phyloP scores from a whole-genome alignment of 225 moss, liverwort and hornwort genomes.

The Physcomitrium patens region DNA sequence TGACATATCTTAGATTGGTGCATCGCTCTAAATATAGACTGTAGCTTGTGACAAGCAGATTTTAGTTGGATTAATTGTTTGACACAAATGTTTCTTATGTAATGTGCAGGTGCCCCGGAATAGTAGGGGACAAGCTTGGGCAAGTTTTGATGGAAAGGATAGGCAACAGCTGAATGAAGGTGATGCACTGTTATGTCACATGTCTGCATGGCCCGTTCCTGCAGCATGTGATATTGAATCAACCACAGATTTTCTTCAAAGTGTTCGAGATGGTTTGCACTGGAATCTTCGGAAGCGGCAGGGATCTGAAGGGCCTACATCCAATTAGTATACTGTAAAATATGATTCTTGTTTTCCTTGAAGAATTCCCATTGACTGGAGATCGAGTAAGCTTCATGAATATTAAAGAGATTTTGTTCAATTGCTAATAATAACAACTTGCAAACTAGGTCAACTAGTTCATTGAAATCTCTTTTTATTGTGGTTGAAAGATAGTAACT shows the following conservation, averaged over 20 bases:
- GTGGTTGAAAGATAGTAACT: no score
- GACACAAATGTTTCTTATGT: not conserved
- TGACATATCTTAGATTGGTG: not conserved
- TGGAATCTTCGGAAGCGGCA: slow-evolving; percentile 95
- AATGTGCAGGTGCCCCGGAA: slow-evolving; percentile 59
- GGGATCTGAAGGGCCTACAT: slow-evolving; percentile 32
- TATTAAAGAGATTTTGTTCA: no score
- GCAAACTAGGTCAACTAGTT: no score
- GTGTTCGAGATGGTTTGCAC: slow-evolving; percentile 88
- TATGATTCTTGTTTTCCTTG: slow-evolving; percentile 8
- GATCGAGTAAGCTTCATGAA: no score
- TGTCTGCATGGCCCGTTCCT: slow-evolving; percentile 98
- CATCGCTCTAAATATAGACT: no score
- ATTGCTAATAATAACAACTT: no score
- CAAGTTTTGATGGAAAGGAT: slow-evolving; percentile 94
- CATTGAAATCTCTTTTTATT: no score
- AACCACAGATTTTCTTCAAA: slow-evolving; percentile 82
- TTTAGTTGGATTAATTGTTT: not conserved
- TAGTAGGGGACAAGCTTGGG: slow-evolving; percentile 87
- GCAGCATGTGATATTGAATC: slow-evolving; percentile 84
- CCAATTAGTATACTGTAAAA: slow-evolving; percentile 23
- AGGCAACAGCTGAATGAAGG: slow-evolving; percentile 75
- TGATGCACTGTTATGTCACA: slow-evolving; percentile 85
- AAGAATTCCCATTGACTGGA: no score
- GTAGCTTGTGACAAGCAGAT: not conserved